Evolutionary conservation across 495 filamentous ascomycete genomes (phyloP).

Genomic region (Annulohypoxylon stygium): DNA sequence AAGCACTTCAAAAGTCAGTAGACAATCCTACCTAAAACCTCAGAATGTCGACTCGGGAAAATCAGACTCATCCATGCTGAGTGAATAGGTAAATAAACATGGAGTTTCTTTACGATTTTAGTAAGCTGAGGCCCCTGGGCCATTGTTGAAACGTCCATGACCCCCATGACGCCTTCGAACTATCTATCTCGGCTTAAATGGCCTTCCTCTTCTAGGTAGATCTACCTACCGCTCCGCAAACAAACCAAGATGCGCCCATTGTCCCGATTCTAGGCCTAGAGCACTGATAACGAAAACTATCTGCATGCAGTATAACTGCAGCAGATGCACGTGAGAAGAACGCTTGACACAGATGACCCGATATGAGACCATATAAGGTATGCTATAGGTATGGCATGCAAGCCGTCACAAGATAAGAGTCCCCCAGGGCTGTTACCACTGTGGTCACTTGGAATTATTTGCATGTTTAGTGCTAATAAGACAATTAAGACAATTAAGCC

Average conservation of each 20-base stretch:
- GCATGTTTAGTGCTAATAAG: not conserved
- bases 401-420: conserved; percentile 13
- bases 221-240: conserved; percentile 22
- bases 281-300: conserved; percentile 12
- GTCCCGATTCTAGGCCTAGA: conserved; percentile 29
- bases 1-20: conserved; percentile 2
- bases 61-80: not conserved
- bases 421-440: not conserved
- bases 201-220: conserved; percentile 39
- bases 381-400: conserved; percentile 2
- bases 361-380: conserved; percentile 21
- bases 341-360: conserved; percentile 12
- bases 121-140: not conserved
- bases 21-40: not conserved
- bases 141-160: conserved; percentile 17
- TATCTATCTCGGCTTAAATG: conserved; percentile 22
- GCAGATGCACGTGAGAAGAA: conserved; percentile 23
- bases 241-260: conserved; percentile 27
- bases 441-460: not conserved
- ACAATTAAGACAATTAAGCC: not conserved
- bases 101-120: conserved; percentile 1
- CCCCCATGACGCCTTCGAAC: conserved; percentile 15
- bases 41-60: not conserved
- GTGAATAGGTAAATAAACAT: not conserved
- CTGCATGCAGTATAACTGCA: conserved; percentile 24